Base-by-base conservation (phyloP, 805 yeast genomes). In the Pichia insulana region DNA sequence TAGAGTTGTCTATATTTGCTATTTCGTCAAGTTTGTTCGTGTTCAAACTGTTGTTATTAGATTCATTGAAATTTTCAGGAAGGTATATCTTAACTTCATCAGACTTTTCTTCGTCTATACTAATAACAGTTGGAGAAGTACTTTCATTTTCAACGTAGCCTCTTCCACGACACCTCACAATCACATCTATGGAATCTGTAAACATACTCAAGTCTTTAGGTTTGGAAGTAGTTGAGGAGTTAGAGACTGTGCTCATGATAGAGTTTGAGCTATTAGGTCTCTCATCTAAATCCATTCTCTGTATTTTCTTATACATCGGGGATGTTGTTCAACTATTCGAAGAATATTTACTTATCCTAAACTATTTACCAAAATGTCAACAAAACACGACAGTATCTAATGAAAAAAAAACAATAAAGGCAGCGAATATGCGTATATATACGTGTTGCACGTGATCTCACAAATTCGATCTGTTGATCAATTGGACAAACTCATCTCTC, bases 91-190 rank as follows among this genome's bases (percentile, higher is more conserved):
- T 41, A 3, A 48, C 31, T 19, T 43, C 41, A 6, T 30, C 30
- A 30, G 39, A 26, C 41, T 49, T 51, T 10, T 46, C 68, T 35
- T 63, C 59, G n/a, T 74, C 67, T 22, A 74, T 59, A 22, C 67
- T 70, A 3, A 75, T 68, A n/a, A 74, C 65, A 12, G 67, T 59
- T 1, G 75, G 76, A 19, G 71, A 65, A 39, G 69, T 70, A 34
- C 69, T 62, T 5, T 60, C 57, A 4, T 67, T 54, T 46, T 74
- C 80, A 30, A 64, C 60, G 12, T 57, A 55, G 44, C 63, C 72
- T 17, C 80, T 61, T 3, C 71, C 75, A 30, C 81, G 66, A 51
- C 80, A 75, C 44, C 46, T 30, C 5, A 39, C 46, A 8, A 43
- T 39, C 2, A 43, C 46, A 16, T 39, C 39, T 7, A 43, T 39